phyloP scores from a whole-genome alignment of 2,329 filamentous ascomycete species.

The Cordyceps farinosa region DNA sequence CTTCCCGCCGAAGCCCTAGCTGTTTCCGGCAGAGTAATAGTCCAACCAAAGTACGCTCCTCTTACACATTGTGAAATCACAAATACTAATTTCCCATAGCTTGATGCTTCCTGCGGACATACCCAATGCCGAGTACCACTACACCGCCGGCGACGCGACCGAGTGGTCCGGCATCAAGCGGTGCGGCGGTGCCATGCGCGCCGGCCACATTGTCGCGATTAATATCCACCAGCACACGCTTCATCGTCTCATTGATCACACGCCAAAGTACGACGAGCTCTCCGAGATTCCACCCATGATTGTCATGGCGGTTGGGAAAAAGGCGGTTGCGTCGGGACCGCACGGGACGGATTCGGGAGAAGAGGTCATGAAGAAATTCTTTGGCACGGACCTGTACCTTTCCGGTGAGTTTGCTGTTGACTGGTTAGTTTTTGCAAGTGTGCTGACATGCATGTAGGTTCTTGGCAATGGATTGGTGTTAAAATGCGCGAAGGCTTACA shows the following conservation, averaged over 20 bases:
- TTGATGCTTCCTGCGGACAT: slow-evolving; percentile 52
- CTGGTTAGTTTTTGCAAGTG: background rate
- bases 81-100: slow-evolving; percentile 29
- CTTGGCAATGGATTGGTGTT: background rate
- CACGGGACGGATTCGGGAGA: slow-evolving; percentile 54
- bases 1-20: slow-evolving; percentile 58
- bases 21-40: slow-evolving; percentile 61
- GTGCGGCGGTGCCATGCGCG: slow-evolving; percentile 72
- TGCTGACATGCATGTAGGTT: background rate
- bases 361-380: slow-evolving; percentile 60
- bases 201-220: slow-evolving; percentile 61
- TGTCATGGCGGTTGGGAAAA: slow-evolving; percentile 66
- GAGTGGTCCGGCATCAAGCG: slow-evolving; percentile 77
- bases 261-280: slow-evolving; percentile 47
- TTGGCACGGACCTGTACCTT: slow-evolving; percentile 58
- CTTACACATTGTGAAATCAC: background rate
- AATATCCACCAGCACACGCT: slow-evolving; percentile 66
- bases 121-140: slow-evolving; percentile 59
- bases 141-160: slow-evolving; percentile 67
- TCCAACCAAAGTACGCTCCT: slow-evolving; percentile 48
- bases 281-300: slow-evolving; percentile 61
- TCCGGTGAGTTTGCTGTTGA: background rate
- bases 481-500: background rate
- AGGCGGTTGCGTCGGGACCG: slow-evolving; percentile 61
- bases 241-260: slow-evolving; percentile 33